Evolutionary conservation across 139 green algal species (phyloP).

Genomic region (Chlamydomonas incerta): DNA sequence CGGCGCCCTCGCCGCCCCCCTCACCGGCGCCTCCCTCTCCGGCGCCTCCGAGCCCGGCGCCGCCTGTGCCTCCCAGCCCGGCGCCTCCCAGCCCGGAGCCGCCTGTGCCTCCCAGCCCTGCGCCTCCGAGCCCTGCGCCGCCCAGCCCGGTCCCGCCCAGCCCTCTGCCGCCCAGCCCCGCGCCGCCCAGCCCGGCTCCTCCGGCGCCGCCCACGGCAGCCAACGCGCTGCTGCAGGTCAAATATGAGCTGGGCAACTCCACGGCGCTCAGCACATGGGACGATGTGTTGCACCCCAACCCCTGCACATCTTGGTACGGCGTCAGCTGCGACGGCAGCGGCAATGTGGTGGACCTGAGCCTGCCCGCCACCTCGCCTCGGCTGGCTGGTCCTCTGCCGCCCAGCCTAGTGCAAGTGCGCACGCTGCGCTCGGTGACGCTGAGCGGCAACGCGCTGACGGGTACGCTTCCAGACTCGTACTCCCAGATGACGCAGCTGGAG

Average conservation of each 20-base stretch:
- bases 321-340: neutral
- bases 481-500: constrained; percentile 7
- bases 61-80: too few relatives aligned
- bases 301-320: neutral
- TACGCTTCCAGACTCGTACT: neutral
- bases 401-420: neutral
- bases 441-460: neutral
- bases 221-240: neutral
- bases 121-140: too few relatives aligned
- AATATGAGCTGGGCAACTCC: neutral
- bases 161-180: too few relatives aligned
- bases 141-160: too few relatives aligned
- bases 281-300: neutral
- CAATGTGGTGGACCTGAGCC: neutral
- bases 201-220: neutral
- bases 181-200: too few relatives aligned
- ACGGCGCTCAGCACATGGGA: constrained; percentile 15
- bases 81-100: too few relatives aligned
- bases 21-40: too few relatives aligned
- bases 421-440: neutral
- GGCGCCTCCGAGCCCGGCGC: too few relatives aligned
- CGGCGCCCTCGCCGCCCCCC: neutral
- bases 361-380: neutral
- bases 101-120: too few relatives aligned
- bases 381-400: neutral